Evolutionary conservation across 352 stramenopile species (phyloP), one percentile per base, ranked within the genome.

Genomic region (Lagenidium sp.): DNA sequence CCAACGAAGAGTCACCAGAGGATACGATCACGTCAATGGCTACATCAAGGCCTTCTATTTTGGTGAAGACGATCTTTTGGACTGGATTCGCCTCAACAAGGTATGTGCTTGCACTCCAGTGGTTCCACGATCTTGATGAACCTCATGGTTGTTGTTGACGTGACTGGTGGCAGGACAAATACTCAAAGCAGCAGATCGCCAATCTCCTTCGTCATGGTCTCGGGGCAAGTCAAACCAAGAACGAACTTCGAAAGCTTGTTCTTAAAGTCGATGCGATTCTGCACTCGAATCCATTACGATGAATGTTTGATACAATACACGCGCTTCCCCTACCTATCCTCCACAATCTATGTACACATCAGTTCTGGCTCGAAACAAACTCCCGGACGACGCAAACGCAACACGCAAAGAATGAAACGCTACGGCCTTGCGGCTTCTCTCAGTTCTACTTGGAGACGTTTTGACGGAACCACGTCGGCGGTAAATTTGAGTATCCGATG

Each of bases 1-100:
- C 46, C 64, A 61, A 36, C 55, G 55, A 32, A 53, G 56, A 2
- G 63, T 82, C 12, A 58, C 55, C 40, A 64, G 66, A 16, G 71
- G 77, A 19, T 61, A 65, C 22, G 65, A 83, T 36, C 68, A 92
- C 44, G 76, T 95, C 12, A 68, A 84, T 37, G 72, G 68, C 31
- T 96, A 86, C 53, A 63, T 96, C 53, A 95, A 95, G 44, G 82
- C 89, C 4, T 97, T 95, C 36, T 97, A 93, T 60, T 85, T 87
- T 28, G 65, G 74, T 36, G 69, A 95, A 31, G 60, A 72, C 22
- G 82, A 96, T 28, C 41, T 96, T 25, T 44, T 94, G 22, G 50
- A 68, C 51, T 97, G 88, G 84, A 80, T 94, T 36, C 49, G 71
- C 22, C 53, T 50, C 19, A 74, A 91, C 64, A 86, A 84, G 64